These are phyloP conservation scores for Fusarium annulatum DNA, from an alignment of 2,329 filamentous ascomycete genomes.

Conservation along the genomic window DNA sequence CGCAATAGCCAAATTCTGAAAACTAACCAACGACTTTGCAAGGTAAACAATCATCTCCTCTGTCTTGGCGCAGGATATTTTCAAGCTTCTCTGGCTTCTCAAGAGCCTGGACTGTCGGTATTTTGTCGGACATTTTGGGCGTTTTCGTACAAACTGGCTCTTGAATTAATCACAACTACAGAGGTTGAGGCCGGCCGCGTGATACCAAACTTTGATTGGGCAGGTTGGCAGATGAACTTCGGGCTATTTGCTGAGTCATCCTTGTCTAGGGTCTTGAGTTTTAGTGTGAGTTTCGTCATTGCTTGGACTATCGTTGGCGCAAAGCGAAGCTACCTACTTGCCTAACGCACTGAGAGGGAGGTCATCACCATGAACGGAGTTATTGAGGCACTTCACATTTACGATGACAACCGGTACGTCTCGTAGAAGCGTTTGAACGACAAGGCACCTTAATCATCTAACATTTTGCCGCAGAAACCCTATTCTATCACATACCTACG, in stretches of 20 bases:
- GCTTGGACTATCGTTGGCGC: conserved; percentile 21
- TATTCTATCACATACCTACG: conserved; percentile 90
- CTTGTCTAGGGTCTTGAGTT: neutral
- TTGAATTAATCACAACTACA: conserved; percentile 32
- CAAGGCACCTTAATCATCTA: conserved; percentile 30
- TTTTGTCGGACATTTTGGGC: conserved; percentile 52
- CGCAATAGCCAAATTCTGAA: conserved; percentile 1
- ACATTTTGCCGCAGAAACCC: conserved; percentile 69
- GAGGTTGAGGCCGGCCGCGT: conserved; percentile 23
- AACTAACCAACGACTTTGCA: conserved; percentile 77
- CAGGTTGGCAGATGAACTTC: neutral
- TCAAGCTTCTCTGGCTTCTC: conserved; percentile 72
- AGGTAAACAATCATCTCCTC: conserved; percentile 73
- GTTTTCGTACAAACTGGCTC: neutral
- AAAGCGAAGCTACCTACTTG: conserved; percentile 9
- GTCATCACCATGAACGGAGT: conserved; percentile 78
- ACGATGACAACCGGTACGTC: conserved; percentile 88
- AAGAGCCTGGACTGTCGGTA: conserved; percentile 63
- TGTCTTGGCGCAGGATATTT: conserved; percentile 65
- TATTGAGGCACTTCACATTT: conserved; percentile 96
- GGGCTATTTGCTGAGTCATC: conserved; percentile 43
- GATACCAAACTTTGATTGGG: conserved; percentile 37
- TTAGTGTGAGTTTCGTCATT: conserved; percentile 47
- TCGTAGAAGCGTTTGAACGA: neutral
- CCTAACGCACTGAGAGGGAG: conserved; percentile 36